Evolutionary conservation across 2,329 filamentous ascomycete genomes (phyloP).

Genomic region (Fusarium sp.): DNA sequence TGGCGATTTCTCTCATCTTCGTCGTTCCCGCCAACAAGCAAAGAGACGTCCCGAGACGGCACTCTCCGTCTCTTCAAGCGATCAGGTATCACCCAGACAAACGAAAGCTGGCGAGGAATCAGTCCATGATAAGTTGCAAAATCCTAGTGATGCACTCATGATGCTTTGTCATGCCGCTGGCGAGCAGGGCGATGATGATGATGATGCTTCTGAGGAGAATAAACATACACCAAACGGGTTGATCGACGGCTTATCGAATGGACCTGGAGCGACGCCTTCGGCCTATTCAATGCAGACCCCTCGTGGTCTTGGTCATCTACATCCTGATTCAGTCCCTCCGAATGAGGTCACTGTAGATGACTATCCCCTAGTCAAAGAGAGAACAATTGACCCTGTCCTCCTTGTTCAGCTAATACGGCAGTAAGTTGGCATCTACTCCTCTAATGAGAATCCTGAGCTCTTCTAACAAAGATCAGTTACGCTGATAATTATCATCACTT

Average conservation of each 20-base stretch:
- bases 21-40: constrained; percentile 1
- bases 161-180: background rate
- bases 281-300: background rate
- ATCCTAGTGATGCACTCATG: background rate
- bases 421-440: background rate
- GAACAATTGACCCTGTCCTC: background rate
- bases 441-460: no score
- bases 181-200: background rate
- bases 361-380: background rate
- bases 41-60: background rate
- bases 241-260: background rate
- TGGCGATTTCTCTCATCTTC: constrained; percentile 16
- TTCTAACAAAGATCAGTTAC: background rate
- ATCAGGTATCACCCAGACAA: constrained; percentile 12
- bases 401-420: background rate
- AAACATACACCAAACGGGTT: background rate
- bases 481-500: background rate
- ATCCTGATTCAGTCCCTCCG: no score
- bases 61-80: constrained; percentile 4
- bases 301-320: background rate
- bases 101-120: constrained; percentile 1
- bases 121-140: background rate
- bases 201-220: background rate
- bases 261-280: background rate
- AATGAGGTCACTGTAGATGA: background rate